Evolutionary conservation across 805 yeast species (phyloP).

Genomic region (Monosporozyma yasuniensis): DNA sequence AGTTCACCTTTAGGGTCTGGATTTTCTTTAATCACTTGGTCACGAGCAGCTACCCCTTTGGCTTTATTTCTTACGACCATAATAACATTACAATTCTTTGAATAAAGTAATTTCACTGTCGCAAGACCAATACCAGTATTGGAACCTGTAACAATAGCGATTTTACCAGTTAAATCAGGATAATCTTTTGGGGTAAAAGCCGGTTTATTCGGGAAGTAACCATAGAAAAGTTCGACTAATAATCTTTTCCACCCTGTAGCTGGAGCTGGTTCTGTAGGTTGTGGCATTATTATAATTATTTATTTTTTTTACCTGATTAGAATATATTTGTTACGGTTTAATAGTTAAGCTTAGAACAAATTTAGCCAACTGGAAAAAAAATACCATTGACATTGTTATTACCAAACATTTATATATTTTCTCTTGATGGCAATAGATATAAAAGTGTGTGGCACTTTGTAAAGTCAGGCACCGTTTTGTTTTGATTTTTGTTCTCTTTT

Average conservation of each 20-base stretch:
- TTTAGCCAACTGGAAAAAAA: too few relatives aligned
- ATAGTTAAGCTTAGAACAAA: too few relatives aligned
- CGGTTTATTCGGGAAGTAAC: slow-evolving; percentile 24
- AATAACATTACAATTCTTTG: slow-evolving; percentile 31
- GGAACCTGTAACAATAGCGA: slow-evolving; percentile 34
- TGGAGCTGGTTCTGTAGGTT: slow-evolving; percentile 24
- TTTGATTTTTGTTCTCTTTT: too few relatives aligned
- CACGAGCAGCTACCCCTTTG: slow-evolving; percentile 29
- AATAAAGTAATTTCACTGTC: slow-evolving; percentile 21
- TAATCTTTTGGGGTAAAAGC: slow-evolving; percentile 25
- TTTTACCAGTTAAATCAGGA: slow-evolving; percentile 32
- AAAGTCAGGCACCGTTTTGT: too few relatives aligned
- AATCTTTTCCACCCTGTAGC: slow-evolving; percentile 7
- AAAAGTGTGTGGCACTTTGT: too few relatives aligned
- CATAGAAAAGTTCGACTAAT: slow-evolving; percentile 14
- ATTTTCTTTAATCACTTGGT: slow-evolving; percentile 19
- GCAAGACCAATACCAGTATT: slow-evolving; percentile 33
- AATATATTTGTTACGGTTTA: too few relatives aligned
- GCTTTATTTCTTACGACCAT: slow-evolving; percentile 30
- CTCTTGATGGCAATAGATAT: too few relatives aligned
- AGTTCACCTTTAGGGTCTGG: slow-evolving; percentile 22
- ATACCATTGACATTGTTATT: too few relatives aligned
- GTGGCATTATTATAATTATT: slow-evolving; percentile 11
- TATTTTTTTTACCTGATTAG: not conserved
- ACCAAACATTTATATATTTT: too few relatives aligned